phyloP scores from a whole-genome alignment of 2,329 filamentous ascomycete species.

The Apiospora phragmitis region DNA sequence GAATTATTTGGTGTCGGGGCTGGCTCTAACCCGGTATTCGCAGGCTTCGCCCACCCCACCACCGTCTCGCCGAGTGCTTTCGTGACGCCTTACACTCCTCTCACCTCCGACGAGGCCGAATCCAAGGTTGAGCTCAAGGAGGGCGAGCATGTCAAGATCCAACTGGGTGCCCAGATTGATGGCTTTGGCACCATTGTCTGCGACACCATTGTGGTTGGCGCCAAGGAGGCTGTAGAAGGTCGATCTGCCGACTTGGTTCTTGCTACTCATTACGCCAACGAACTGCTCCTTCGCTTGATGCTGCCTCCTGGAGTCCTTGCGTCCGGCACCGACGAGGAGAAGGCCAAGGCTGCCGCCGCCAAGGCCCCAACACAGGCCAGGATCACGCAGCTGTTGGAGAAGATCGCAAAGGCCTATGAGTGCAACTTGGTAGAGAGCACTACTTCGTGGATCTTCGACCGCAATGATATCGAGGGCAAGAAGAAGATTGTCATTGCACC shows the following conservation, averaged over 20 bases:
- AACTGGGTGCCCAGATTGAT: conserved; percentile 98
- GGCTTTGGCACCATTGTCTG: conserved; percentile 96
- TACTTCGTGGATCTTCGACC: conserved; percentile 93
- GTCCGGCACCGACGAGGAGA: conserved; percentile 87
- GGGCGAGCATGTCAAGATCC: conserved; percentile 91
- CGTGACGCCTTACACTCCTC: conserved; percentile 94
- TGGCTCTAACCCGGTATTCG: not conserved
- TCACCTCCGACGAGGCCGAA: conserved; percentile 84
- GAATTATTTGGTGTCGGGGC: not conserved
- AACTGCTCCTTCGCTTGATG: conserved; percentile 88
- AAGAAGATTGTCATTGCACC: conserved; percentile 97
- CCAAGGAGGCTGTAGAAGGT: conserved; percentile 67
- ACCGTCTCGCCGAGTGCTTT: conserved; percentile 93
- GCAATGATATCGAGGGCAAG: conserved; percentile 94
- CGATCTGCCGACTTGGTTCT: conserved; percentile 84
- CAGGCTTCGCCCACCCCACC: conserved; percentile 88
- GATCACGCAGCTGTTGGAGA: conserved; percentile 87
- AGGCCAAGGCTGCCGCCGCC: conserved; percentile 81
- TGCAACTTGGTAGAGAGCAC: conserved; percentile 96
- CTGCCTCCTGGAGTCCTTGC: conserved; percentile 85
- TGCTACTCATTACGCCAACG: conserved; percentile 93
- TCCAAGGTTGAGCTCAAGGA: conserved; percentile 77
- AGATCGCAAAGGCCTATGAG: conserved; percentile 86
- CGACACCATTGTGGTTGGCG: conserved; percentile 78
- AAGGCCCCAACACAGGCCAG: conserved; percentile 84